Percentiles rank a stretch among this genome's conserved stretches.
These are phyloP conservation scores for Kodamaea suecica DNA, from an alignment of 1,139 yeast genomes.

Conservation along the genomic window DNA sequence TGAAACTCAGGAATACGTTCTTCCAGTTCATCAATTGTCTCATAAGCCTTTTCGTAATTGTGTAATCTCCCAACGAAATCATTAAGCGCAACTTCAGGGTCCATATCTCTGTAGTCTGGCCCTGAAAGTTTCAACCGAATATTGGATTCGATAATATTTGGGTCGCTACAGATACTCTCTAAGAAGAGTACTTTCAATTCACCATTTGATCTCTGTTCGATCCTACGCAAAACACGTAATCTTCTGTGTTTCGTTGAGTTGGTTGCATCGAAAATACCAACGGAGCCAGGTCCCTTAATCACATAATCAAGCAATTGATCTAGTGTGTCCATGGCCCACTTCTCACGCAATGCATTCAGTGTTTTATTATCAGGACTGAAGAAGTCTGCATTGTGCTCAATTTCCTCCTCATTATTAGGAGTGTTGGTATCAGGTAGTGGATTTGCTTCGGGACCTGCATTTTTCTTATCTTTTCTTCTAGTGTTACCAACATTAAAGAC, in stretches of 20 bases:
- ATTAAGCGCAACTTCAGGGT: slow-evolving; percentile 70
- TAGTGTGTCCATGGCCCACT: slow-evolving; percentile 95
- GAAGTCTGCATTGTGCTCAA: slow-evolving; percentile 70
- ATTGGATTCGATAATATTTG: slow-evolving; percentile 72
- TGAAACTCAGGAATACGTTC: slow-evolving; percentile 63
- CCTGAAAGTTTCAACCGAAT: slow-evolving; percentile 84
- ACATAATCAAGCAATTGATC: slow-evolving; percentile 82
- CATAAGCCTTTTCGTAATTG: slow-evolving; percentile 87
- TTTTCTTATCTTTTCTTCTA: slow-evolving; percentile 67
- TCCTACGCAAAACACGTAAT: slow-evolving; percentile 61
- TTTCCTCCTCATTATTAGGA: slow-evolving; percentile 28
- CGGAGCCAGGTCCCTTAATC: slow-evolving; percentile 78
- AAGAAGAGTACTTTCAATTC: slow-evolving; percentile 77
- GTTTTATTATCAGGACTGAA: slow-evolving; percentile 77
- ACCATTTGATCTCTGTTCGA: slow-evolving; percentile 67
- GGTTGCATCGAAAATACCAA: slow-evolving; percentile 94
- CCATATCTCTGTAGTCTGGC: slow-evolving; percentile 88
- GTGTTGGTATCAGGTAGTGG: slow-evolving; percentile 66
- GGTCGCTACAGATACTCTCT: slow-evolving; percentile 85
- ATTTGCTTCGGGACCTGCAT: slow-evolving; percentile 66
- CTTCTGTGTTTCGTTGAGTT: slow-evolving; percentile 82
- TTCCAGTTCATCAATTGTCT: slow-evolving; percentile 74
- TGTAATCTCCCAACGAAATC: slow-evolving; percentile 81
- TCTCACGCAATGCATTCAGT: slow-evolving; percentile 69
- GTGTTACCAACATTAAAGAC: slow-evolving; percentile 96